phyloP scores from a whole-genome alignment of 1,139 yeast genomes.

The Nakaseomyces bracarensis region DNA sequence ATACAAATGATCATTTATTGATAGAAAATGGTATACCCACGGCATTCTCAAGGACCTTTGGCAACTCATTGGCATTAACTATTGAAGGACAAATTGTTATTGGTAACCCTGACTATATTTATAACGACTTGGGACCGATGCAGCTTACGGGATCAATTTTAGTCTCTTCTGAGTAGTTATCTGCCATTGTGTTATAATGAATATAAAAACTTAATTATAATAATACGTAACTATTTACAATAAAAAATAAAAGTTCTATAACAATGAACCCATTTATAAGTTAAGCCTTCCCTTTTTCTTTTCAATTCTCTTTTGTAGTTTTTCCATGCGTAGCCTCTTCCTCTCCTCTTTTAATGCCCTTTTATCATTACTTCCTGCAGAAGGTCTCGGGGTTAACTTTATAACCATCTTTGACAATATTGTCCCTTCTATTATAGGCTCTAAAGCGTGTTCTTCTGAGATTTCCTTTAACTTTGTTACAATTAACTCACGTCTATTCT shows the following conservation, averaged over 20 bases:
- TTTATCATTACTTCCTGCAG: constrained; percentile 15
- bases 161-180: too few species aligned
- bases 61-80: constrained; percentile 30
- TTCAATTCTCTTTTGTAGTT: constrained; percentile 20
- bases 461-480: constrained; percentile 32
- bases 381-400: constrained; percentile 26
- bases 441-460: constrained; percentile 26
- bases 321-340: constrained; percentile 27
- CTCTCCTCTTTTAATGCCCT: constrained; percentile 22
- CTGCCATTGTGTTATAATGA: too few species aligned
- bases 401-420: constrained; percentile 26
- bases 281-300: constrained; percentile 15
- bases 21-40: constrained; percentile 12
- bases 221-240: neutral
- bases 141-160: constrained; percentile 18
- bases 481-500: constrained; percentile 26
- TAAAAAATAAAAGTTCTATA: neutral
- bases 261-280: neutral
- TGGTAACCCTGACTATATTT: constrained; percentile 42
- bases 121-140: constrained; percentile 19
- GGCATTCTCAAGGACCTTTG: constrained; percentile 29
- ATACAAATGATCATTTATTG: constrained; percentile 7
- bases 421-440: constrained; percentile 32
- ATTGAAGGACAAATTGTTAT: constrained; percentile 31
- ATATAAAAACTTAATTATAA: constrained; percentile 1